Evolutionary conservation across 257 asterid genomes (phyloP), one percentile per base, ranked within the genome.

Genomic region (Anisodus acutangulus): DNA sequence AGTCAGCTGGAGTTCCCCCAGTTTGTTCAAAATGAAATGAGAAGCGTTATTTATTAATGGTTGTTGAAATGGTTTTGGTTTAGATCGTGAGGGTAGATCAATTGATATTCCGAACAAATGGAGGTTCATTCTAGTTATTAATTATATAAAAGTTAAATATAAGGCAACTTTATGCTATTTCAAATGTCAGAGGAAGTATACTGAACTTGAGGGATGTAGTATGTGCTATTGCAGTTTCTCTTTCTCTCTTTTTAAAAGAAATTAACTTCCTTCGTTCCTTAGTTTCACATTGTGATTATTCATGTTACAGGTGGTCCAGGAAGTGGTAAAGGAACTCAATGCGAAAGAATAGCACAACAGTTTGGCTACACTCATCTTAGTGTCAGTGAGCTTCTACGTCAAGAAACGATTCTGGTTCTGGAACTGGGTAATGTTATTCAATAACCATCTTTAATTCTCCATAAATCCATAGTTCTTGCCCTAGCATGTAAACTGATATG

Each of bases 371-470:
- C 64, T 58, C 84, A 79, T 85, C 84, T 62, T 11, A 74, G 81
- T 9, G 82, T 68, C 54, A 67, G 68, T 2, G 84, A 83, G 31
- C 59, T 71, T 62, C 84, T 82, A 71, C 54, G 76, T 51, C 54
- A 62, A 67, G 82, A 82, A 43, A 63, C 72, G 64, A 35, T 69
- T 57, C 95, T 49, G 95, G 93, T 81, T 90, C 92, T 64, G 91
- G 89, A 85, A 89, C 86, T 85, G 95, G 95, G 95, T 90, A 69
- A 89, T 74, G 55, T 55, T 19, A 66, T 59, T 80, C 22, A 80
- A 12, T n/a, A 45, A 22, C 84, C 10, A 17, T 10, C 62, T 60
- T 6, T 22, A 76, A 7, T 26, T 53, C 47, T 51, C 8, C 1
- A 51, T 13, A 49, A 51, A 22, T 53, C 2, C 13, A 4, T 49